Evolutionary conservation across 495 filamentous ascomycete species (phyloP).

Genomic region (Tuber aestivum): DNA sequence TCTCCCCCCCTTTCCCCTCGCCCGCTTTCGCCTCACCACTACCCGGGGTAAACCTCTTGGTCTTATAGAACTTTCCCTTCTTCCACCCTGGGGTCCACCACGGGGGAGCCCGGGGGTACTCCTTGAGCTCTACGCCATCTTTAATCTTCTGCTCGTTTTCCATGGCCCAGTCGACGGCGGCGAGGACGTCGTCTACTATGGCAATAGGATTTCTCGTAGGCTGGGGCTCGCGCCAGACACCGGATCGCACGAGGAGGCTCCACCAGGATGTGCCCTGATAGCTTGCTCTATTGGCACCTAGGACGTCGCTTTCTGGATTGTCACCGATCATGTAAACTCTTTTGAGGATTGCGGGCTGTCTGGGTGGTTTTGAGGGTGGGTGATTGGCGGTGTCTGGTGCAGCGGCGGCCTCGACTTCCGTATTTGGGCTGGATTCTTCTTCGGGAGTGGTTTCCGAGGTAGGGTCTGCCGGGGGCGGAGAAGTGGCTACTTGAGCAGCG

Average conservation of each 20-base stretch:
- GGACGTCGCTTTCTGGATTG: conserved; percentile 87
- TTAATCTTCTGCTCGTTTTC: conserved; percentile 39
- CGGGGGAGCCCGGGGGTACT: not conserved
- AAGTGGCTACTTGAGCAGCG: not conserved
- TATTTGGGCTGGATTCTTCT: not conserved
- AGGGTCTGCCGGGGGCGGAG: not conserved
- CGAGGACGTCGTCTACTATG: conserved; percentile 63
- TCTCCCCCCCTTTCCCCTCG: not conserved
- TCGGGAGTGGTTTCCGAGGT: not conserved
- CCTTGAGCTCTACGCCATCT: not conserved
- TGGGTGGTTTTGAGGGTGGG: not conserved
- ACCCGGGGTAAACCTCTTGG: not conserved
- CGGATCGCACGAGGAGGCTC: conserved; percentile 75
- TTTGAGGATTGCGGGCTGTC: conserved; percentile 1
- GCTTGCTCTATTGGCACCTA: conserved; percentile 71
- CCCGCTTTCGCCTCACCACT: not conserved
- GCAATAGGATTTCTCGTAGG: conserved; percentile 50
- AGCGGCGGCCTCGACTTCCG: conserved; percentile 22
- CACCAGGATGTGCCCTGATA: conserved; percentile 64
- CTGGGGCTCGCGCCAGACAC: conserved; percentile 63
- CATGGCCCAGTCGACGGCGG: conserved; percentile 61
- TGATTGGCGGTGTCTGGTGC: not conserved
- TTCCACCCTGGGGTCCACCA: not conserved
- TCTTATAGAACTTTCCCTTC: not conserved
- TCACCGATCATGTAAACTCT: conserved; percentile 97